Base-by-base conservation (phyloP, 1,139 yeast species). In the Wickerhamomyces sp. region DNA sequence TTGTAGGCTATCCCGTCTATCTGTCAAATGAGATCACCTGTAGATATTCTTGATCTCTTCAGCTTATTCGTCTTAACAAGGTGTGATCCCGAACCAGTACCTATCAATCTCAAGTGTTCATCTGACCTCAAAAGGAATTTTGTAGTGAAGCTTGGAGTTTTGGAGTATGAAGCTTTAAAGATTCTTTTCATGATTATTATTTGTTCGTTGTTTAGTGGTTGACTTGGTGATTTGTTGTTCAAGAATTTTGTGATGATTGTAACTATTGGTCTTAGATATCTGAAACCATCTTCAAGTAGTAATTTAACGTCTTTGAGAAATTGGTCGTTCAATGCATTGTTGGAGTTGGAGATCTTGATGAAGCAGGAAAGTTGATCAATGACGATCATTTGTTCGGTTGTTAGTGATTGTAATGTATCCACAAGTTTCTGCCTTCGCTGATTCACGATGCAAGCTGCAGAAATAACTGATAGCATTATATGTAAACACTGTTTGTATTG, bases 11-110 rank as follows among this genome's bases (percentile, higher is more conserved):
- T n/a, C n/a, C n/a, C n/a, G n/a, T n/a, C n/a, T n/a, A n/a, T n/a
- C n/a, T n/a, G n/a, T n/a, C n/a, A n/a, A n/a, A 39, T 43, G 4
- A 43, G 28, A 16, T 43, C 45, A 10, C 45, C 45, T 6, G 38
- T 37, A n/a, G 44, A 35, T 19, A 32, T 25, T 30, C 32, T 39
- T 4, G 37, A 31, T 26, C 42, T 24, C 21, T 31, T 28, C 12
- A 31, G 16, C 23, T 24, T 17, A 7, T 10, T 19, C 21, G 7
- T 19, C 7, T 8, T 8, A n/a, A n/a, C n/a, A 13, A 4, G 21
- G 14, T 15, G 11, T 15, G n/a, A 15, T n/a, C 6, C 4, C 15
- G 15, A 14, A 6, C 13, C 6, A 16, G 8, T 13, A 15, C 6
- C 16, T n/a, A 14, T 9, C 15, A 26, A 15, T 5, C 15, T 15